Evolutionary conservation across 2,329 filamentous ascomycete genomes (phyloP), one percentile per base, ranked within the genome.

Genomic region (Microdochium trichocladiopsis): DNA sequence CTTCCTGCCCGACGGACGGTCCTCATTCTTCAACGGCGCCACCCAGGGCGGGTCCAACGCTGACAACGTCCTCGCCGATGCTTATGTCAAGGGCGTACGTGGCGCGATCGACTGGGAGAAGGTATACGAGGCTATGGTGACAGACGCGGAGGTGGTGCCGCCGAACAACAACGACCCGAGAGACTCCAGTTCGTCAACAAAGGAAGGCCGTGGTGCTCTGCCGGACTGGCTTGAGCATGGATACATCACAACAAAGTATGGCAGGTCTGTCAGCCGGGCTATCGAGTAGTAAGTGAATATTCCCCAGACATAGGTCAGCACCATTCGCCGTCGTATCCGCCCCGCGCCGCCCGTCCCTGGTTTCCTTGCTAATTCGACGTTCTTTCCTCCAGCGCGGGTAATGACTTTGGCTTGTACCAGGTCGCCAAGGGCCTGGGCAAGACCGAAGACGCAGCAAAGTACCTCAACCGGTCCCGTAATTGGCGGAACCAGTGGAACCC

Each of bases 401-500:
- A 90, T 61, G 86, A 90, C 63, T 90, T 88, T 58, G 76, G 74
- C 0, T 68, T 90, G 2, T 78, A 82, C 54, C 80, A 85, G 61
- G 81, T 90, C 11, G 86, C 86, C 2, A 64, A 61, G 1, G 84
- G 83, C 0, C 66, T 87, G 2, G 74, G 72, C 2, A 75, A 77
- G 48, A 52, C 60, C 0, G 66, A 68, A 1, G 80, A 84, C 43
- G 77, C 79, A 3, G 55, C 67, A 2, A 83, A 74, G 51, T 89
- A 88, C 57, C 71, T 87, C 24, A 69, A 76, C 47, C 78, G 85
- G 9, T 86, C 83, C 1, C 73, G 77, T 10, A 84, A 87, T 60
- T 90, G 86, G 86, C 76, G 82, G 16, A 88, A 87, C 60, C 84
- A 88, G 57, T 90, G 84, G 84, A 84, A 88, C 62, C 62, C 75